Evolutionary conservation across 2,329 filamentous ascomycete species (phyloP).

Genomic region (Sporothrix protearum): DNA sequence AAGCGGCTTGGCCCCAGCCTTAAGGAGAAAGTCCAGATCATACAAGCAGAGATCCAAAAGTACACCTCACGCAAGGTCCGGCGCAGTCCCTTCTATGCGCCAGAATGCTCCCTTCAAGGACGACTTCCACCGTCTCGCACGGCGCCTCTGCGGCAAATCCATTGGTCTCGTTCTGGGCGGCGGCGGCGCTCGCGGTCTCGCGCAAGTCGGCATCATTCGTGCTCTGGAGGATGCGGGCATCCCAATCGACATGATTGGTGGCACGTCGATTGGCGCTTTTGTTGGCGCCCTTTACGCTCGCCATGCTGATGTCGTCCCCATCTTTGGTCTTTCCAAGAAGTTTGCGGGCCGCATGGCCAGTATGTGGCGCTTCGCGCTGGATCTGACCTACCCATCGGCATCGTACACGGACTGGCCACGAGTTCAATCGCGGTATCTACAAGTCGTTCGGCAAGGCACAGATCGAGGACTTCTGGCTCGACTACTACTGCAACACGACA

Average conservation of each 20-base stretch:
- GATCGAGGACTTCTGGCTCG: slow-evolving; percentile 98
- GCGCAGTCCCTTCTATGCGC: slow-evolving; percentile 82
- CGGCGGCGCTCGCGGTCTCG: slow-evolving; percentile 85
- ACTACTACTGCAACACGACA: slow-evolving; percentile 98
- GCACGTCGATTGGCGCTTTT: slow-evolving; percentile 94
- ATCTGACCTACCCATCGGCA: slow-evolving; percentile 91
- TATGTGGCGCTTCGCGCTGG: slow-evolving; percentile 96
- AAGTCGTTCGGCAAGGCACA: slow-evolving; percentile 96
- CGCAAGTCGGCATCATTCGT: slow-evolving; percentile 89
- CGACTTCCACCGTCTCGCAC: slow-evolving; percentile 89
- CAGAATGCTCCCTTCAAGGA: slow-evolving; percentile 94
- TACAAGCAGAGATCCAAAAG: slow-evolving; percentile 97
- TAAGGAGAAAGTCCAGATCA: slow-evolving; percentile 87
- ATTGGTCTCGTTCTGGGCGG: slow-evolving; percentile 92
- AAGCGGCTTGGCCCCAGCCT: slow-evolving; percentile 80
- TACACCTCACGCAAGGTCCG: slow-evolving; percentile 93
- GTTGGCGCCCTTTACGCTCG: slow-evolving; percentile 93
- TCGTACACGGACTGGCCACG: slow-evolving; percentile 96
- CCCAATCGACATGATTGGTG: slow-evolving; percentile 90
- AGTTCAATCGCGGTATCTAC: slow-evolving; percentile 98
- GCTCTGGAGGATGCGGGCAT: slow-evolving; percentile 95
- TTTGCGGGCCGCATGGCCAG: slow-evolving; percentile 98
- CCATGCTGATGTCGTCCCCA: slow-evolving; percentile 93
- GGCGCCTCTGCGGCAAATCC: slow-evolving; percentile 87
- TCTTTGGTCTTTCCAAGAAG: slow-evolving; percentile 95